These are phyloP conservation scores for Sporobolomyces phaffii DNA, from an alignment of 768 basidiomycete genomes.

Conservation along the genomic window DNA sequence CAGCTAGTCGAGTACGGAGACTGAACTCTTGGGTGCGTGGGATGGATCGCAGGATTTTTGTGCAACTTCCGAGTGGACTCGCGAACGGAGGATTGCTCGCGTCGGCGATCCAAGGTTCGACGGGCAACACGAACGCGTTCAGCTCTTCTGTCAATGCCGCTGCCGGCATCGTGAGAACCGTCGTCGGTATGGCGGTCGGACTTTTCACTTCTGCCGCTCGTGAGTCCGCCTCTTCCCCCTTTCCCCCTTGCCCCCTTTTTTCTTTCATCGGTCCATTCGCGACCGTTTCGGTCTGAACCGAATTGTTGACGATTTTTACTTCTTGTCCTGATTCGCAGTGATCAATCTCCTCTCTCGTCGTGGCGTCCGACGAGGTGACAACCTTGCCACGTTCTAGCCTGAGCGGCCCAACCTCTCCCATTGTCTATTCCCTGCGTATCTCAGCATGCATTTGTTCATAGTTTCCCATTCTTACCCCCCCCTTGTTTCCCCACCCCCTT, in stretches of 20 bases:
- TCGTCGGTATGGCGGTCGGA: slow-evolving; percentile 69
- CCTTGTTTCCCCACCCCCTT: not conserved
- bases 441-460: too few species aligned
- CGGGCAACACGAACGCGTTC: slow-evolving; percentile 52
- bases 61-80: slow-evolving; percentile 77
- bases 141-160: slow-evolving; percentile 66
- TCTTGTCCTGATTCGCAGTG: not conserved
- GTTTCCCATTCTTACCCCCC: not conserved
- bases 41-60: slow-evolving; percentile 66
- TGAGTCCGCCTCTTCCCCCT: not conserved
- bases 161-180: slow-evolving; percentile 66
- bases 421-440: too few species aligned
- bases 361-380: slow-evolving; percentile 44
- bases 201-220: slow-evolving; percentile 50
- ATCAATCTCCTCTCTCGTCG: slow-evolving; percentile 44
- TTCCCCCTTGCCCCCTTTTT: not conserved
- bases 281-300: too few species aligned
- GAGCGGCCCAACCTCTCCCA: too few species aligned
- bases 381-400: slow-evolving; percentile 47
- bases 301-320: not conserved
- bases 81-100: slow-evolving; percentile 71
- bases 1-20: too few species aligned
- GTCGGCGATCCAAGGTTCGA: slow-evolving; percentile 54
- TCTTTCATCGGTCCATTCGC: too few species aligned
- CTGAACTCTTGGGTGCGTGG: too few species aligned